Evolutionary conservation across 192 early-diverging fungal genomes (phyloP), one percentile per base, ranked within the genome.

Genomic region (Linnemannia zychae): DNA sequence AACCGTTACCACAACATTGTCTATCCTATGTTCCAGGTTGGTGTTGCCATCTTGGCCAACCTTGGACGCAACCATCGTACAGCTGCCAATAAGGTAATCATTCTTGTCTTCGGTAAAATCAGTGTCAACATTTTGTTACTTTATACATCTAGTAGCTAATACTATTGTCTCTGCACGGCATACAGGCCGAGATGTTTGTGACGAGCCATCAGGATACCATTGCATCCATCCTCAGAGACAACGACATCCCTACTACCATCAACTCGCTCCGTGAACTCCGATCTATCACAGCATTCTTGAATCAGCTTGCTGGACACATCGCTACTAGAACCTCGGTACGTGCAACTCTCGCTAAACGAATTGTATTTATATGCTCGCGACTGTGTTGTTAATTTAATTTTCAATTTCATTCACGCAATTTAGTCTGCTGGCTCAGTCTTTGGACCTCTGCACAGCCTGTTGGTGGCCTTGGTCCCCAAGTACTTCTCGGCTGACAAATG

Each of bases 201-300:
- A 69, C 83, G 3, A 85, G 78, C 33, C 83, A 85, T 66, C 83
- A 90, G 71, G 92, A 92, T 44, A 81, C 92, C 7, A 78, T 95
- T 74, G 80, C 86, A 0, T 71, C 84, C 22, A 95, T 95, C 47
- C 80, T 95, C 72, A 81, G 87, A 48, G 91, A 94, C 75, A 77
- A 84, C 28, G 71, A 71, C 3, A 68, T 76, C n/a, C 57, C 79
- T 37, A 81, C 87, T 16, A 91, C 88, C 5, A 71, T 90, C 31
- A 84, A 75, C 38, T 87, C 88, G 6, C 87, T 92, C 53, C 88
- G 74, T 50, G 83, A 92, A 67, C 75, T 94, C 7, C 84, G 92
- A 38, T 82, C 92, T 13, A 81, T 89, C 11, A 93, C 92, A 7
- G 79, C 79, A 0, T 71, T 90, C 16, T 52, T 91, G 48, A 88